phyloP scores from a whole-genome alignment of 2,329 filamentous ascomycete species.

The Emergomyces pasteurianus region DNA sequence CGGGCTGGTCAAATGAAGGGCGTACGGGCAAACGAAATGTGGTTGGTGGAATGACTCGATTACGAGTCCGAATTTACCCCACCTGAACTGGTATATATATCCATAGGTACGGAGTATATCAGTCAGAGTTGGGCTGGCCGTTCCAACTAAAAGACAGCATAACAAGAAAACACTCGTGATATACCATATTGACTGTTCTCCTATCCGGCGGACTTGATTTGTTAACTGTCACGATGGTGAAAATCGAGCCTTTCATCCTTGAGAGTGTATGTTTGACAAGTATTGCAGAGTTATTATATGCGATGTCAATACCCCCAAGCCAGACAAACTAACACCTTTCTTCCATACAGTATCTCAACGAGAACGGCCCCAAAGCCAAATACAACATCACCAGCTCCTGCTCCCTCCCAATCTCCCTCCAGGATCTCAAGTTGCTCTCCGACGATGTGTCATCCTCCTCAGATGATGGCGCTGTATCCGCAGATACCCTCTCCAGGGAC shows the following conservation, averaged over 20 bases:
- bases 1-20: not conserved
- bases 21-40: not conserved
- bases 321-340: not conserved
- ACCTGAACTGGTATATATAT: too few relatives aligned
- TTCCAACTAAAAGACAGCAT: too few relatives aligned
- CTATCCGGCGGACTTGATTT: not conserved
- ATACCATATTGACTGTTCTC: not conserved
- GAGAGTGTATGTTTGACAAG: constrained; percentile 61
- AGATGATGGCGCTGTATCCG: constrained; percentile 15
- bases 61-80: not conserved
- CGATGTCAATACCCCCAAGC: too few relatives aligned
- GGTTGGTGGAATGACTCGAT: not conserved
- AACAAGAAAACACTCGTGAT: not conserved
- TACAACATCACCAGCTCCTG: constrained; percentile 49
- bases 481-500: constrained; percentile 40
- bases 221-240: constrained; percentile 24
- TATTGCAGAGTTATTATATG: too few relatives aligned
- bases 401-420: constrained; percentile 43
- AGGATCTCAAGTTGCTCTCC: constrained; percentile 40
- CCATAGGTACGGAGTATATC: too few relatives aligned
- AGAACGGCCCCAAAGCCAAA: constrained; percentile 40
- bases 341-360: constrained; percentile 42
- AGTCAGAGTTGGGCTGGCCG: too few relatives aligned
- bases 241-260: constrained; percentile 40
- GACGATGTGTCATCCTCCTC: constrained; percentile 19